Conservation (phyloP, 139 green algal species). For the Coelastrella sp. region DNA sequence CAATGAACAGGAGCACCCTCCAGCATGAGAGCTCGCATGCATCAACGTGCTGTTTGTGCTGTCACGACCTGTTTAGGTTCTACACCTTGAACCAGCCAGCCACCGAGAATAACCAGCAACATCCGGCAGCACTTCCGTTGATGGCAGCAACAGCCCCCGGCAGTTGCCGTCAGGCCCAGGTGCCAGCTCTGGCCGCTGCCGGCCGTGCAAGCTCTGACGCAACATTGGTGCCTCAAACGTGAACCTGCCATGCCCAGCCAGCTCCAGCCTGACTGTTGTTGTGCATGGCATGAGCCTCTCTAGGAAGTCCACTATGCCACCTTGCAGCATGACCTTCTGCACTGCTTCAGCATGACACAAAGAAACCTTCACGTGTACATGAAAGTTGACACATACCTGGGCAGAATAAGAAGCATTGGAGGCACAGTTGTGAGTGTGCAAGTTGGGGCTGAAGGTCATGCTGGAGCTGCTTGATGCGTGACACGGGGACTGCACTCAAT, state of each 20-base stretch:
- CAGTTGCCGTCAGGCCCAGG: not conserved
- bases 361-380: not conserved
- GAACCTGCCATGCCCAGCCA: not conserved
- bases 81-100: too few species aligned
- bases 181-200: not conserved
- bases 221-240: not conserved
- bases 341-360: not conserved
- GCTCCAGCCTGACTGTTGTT: not conserved
- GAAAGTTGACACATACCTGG: not conserved
- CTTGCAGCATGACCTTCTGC: not conserved
- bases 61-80: too few species aligned
- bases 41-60: too few species aligned
- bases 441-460: not conserved
- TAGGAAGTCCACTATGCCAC: not conserved
- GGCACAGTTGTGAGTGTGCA: not conserved
- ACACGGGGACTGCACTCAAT: too few species aligned
- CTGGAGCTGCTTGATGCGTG: not conserved
- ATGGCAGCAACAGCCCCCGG: not conserved
- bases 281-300: not conserved
- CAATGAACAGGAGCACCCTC: too few species aligned
- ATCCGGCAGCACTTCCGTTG: not conserved
- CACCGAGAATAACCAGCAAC: too few species aligned
- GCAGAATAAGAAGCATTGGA: not conserved
- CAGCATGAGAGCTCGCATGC: too few species aligned
- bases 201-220: not conserved